Evolutionary conservation across 2,329 filamentous ascomycete species (phyloP), one percentile per base, ranked within the genome.

Genomic region (Cercospora zeina): DNA sequence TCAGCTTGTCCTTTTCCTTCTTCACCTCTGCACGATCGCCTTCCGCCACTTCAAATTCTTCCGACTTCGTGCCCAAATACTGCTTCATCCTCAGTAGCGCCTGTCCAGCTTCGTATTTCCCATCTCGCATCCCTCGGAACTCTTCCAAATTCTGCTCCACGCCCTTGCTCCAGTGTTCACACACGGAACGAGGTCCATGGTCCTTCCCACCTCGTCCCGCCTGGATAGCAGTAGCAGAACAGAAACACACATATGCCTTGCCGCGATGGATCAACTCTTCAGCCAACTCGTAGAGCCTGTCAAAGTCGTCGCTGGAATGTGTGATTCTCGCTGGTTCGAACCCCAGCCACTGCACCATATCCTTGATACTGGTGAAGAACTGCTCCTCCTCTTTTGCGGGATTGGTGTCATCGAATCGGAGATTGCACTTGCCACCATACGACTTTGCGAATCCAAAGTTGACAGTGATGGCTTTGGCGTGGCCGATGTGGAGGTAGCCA

Each of bases 1-100:
- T 75, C 36, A 76, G 61, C 63, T 70, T 72, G 16, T 68, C 61
- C 68, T 76, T 76, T 59, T 70, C 66, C 54, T 72, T 72, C 63
- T 75, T 75, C 34, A 67, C 56, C 51, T 75, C 72, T 9, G 65
- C 58, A 13, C 71, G 64, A 59, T 76, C 74, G 8, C 67, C 67
- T 21, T 72, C 72, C 19, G 65, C 66, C 36, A 70, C 60, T 57
- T 73, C 73, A 58, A 75, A 75, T 53, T 76, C 72, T 31, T 74
- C 72, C 0, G 72, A 61, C 59, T 71, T 73, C 3, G 71, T 72
- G 2, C 85, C 85, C n/a, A 87, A 70, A 65, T 91, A 90, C 81
- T 96, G 91, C 80, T 96, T 96, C 93, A 97, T 97, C 64, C 93
- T 87, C 58, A 97, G 80, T 70, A 91, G 89, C 1, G 91, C 93